Evolutionary conservation across 495 filamentous ascomycete species (phyloP).

Genomic region (Astrocystis sublimbata): DNA sequence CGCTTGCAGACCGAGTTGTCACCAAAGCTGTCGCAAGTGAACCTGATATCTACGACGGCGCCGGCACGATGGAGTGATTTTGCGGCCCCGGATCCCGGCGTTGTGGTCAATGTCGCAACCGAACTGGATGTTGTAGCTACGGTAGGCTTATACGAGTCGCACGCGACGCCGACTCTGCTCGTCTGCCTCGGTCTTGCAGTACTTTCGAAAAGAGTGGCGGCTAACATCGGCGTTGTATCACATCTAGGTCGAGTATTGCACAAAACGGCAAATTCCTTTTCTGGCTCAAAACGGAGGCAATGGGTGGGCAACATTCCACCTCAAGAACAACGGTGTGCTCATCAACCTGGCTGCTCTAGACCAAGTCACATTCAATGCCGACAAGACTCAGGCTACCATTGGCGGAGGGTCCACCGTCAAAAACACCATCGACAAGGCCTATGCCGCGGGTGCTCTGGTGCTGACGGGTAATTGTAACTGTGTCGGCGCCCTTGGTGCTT

Average conservation of each 20-base stretch:
- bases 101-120: constrained; percentile 29
- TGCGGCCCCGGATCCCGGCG: constrained; percentile 26
- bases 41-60: neutral
- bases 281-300: constrained; percentile 32
- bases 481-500: constrained; percentile 47
- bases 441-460: constrained; percentile 21
- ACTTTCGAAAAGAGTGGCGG: constrained; percentile 18
- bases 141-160: constrained; percentile 18
- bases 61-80: constrained; percentile 32
- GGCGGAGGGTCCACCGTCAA: constrained; percentile 23
- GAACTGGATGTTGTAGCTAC: constrained; percentile 32
- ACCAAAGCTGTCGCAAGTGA: neutral
- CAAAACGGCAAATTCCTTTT: constrained; percentile 25
- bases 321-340: constrained; percentile 21
- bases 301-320: constrained; percentile 32
- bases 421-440: constrained; percentile 25
- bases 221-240: neutral
- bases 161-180: neutral
- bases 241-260: neutral
- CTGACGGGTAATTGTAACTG: constrained; percentile 52
- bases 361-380: constrained; percentile 25
- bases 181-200: neutral
- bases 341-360: constrained; percentile 30
- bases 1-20: neutral
- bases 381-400: constrained; percentile 27